Base-by-base conservation (phyloP, 129 eudicot genomes). In the Escallonia rubra region DNA sequence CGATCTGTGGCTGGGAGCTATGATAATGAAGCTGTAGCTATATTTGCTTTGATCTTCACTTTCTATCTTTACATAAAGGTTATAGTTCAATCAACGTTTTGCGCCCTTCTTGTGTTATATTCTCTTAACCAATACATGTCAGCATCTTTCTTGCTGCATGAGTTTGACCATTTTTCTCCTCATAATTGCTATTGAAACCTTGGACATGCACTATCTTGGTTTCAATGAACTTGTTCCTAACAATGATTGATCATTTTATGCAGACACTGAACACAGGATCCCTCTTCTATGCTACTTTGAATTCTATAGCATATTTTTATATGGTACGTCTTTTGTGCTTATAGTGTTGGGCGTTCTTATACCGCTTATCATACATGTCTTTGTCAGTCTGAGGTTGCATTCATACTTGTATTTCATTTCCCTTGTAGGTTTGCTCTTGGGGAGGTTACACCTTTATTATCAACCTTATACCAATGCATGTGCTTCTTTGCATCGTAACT, bases 1-100 rank as follows among this genome's bases (percentile, higher is more conserved):
- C 82, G 99, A 70, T 93, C 99, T 59, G 99, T 93, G 78, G 99
- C 99, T 72, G 99, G 99, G 65, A 93, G 99, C 72, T 93, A 93
- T 85, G 99, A 93, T 75, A 93, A 93, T 89, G 99, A 93, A 84
- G 99, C 99, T 67, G 99, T 93, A 68, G 99, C 99, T 67, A 93
- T 93, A 75, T 93, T 93, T 82, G 99, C 99, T 56, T 69, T 93
- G 72, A 89, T 93, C 56, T 84, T 89, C 79, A 93, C 96, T 52
- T 93, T 93, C 78, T 93, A 93, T 75, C 93, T 93, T 70, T 93
- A 93, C 69, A 64, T 93, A 59, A 93, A 93, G 96, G 99, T 93
- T 66, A 40, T 61, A 65, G 59, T 76, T 46, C 41, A 53, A 59
- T 23, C 38, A 43, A 34, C 23, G 12, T 23, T 34, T 41, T 49